A percentile compares a stretch with the other conserved stretches of the same genome.
Evolutionary conservation across 2,329 filamentous ascomycete genomes (phyloP).

Genomic region (Ceratocystis papillata): DNA sequence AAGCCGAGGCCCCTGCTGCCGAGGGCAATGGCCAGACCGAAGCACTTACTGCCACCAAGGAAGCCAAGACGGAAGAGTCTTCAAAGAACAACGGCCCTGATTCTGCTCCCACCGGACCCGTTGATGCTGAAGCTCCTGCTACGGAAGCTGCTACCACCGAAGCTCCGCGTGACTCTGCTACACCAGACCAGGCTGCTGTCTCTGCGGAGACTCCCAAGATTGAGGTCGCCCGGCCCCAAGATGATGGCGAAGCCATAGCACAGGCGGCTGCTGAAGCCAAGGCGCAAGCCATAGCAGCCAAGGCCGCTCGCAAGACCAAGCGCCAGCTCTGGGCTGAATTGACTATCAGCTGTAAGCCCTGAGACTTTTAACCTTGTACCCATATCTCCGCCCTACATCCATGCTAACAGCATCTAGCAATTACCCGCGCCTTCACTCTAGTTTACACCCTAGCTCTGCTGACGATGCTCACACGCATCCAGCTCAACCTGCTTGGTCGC

Average conservation of each 20-base stretch:
- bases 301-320: constrained; percentile 59
- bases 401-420: constrained; percentile 44
- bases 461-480: constrained; percentile 83
- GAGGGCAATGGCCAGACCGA: neutral
- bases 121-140: neutral
- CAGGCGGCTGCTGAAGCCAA: constrained; percentile 21
- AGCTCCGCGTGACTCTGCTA: too few relatives aligned
- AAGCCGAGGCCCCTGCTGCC: neutral
- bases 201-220: neutral
- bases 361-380: neutral
- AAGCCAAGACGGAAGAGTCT: neutral
- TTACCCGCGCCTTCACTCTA: constrained; percentile 82
- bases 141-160: neutral
- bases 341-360: constrained; percentile 73
- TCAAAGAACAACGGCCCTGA: neutral
- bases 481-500: constrained; percentile 91
- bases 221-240: constrained; percentile 31
- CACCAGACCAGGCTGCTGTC: neutral
- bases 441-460: constrained; percentile 85
- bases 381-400: neutral
- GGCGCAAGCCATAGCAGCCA: constrained; percentile 24
- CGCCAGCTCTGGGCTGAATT: constrained; percentile 94
- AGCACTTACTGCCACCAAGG: neutral
- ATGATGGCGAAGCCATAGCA: constrained; percentile 30
- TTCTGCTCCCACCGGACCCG: neutral